These are phyloP conservation scores for Gossypium davidsonii DNA, from an alignment of 441 rosid genomes.

Conservation along the genomic window DNA sequence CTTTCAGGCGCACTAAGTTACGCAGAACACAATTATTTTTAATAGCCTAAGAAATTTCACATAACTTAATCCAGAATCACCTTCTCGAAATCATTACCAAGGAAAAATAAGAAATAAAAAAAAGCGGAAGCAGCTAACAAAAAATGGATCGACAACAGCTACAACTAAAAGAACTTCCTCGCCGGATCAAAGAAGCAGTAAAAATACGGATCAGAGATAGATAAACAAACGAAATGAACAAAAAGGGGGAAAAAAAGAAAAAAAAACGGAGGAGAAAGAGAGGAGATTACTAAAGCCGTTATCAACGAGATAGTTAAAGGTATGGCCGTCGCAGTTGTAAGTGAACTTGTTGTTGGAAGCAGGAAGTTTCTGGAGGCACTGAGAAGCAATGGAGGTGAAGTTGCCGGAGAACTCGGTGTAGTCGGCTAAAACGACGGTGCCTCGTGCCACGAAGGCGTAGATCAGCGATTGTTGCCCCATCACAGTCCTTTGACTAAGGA, in stretches of 20 bases:
- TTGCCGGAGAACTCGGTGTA: conserved; percentile 71
- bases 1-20: not conserved
- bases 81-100: not conserved
- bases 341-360: conserved; percentile 66
- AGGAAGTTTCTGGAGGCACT: conserved; percentile 76
- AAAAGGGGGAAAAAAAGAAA: not conserved
- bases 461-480: conserved; percentile 76
- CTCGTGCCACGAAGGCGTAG: conserved; percentile 72
- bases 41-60: not conserved
- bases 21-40: not conserved
- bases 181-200: not conserved
- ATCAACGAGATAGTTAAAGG: conserved; percentile 70
- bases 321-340: conserved; percentile 76
- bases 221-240: not conserved
- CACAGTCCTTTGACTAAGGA: not conserved
- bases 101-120: not conserved
- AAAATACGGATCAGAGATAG: not conserved
- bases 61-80: not conserved
- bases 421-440: conserved; percentile 57
- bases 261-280: not conserved
- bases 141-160: not conserved
- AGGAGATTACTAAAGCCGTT: conserved; percentile 48
- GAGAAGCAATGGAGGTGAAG: conserved; percentile 59
- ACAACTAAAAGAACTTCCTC: not conserved
- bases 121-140: not conserved